Evolutionary conservation across 2,329 filamentous ascomycete species (phyloP).

Genomic region (Alternaria infectoria): DNA sequence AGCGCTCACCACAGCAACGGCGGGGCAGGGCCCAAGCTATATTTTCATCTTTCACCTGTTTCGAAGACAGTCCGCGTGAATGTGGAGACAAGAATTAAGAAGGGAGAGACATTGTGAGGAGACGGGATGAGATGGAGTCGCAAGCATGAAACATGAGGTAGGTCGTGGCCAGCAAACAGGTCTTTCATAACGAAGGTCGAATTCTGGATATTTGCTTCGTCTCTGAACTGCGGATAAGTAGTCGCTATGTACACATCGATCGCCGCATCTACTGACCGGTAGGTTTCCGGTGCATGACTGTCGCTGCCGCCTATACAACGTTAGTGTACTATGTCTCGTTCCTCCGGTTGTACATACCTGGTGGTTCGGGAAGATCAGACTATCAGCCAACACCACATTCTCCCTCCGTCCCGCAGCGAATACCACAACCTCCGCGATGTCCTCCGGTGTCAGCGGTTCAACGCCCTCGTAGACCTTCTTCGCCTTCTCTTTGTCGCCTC

Average conservation of each 20-base stretch:
- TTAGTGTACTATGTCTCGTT: constrained; percentile 15
- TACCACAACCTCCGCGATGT: constrained; percentile 89
- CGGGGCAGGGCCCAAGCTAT: neutral
- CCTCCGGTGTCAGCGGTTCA: constrained; percentile 82
- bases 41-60: neutral
- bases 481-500: constrained; percentile 87
- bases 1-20: neutral
- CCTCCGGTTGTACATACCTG: constrained; percentile 65
- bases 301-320: constrained; percentile 40
- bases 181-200: neutral
- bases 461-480: constrained; percentile 80
- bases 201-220: neutral
- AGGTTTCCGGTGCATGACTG: constrained; percentile 45
- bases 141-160: neutral
- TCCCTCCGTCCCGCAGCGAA: constrained; percentile 83
- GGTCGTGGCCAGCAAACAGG: neutral
- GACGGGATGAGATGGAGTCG: neutral
- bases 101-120: neutral
- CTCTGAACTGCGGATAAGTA: neutral
- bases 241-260: neutral
- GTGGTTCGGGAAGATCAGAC: constrained; percentile 85
- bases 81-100: neutral
- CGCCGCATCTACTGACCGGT: constrained; percentile 16
- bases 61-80: neutral
- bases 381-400: constrained; percentile 90